A percentile compares a stretch with the other conserved stretches of the same genome.
Evolutionary conservation across 768 basidiomycete genomes (phyloP).

Genomic region (Suillus bovinus): DNA sequence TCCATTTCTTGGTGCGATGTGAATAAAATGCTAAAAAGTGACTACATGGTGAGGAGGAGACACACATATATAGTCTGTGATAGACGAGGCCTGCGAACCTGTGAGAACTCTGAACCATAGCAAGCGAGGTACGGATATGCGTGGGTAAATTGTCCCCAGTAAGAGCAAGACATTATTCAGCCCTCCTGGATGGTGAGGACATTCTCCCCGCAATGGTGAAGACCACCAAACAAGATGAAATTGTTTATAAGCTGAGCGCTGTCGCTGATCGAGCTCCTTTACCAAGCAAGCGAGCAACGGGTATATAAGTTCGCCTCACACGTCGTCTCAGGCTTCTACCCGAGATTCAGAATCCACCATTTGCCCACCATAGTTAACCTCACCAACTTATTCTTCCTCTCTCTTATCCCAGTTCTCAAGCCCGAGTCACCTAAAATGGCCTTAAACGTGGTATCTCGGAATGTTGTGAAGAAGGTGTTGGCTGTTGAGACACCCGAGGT

Average conservation of each 20-base stretch:
- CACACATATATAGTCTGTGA: background rate
- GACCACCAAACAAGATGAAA: background rate
- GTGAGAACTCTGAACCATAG: background rate
- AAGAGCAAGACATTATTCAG: slow-evolving; percentile 12
- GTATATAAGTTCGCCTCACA: slow-evolving; percentile 9
- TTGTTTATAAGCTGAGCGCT: slow-evolving; percentile 8
- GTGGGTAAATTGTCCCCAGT: slow-evolving; percentile 1
- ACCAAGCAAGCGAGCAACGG: slow-evolving; percentile 2
- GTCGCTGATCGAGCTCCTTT: background rate
- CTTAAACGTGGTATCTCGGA: slow-evolving; percentile 51
- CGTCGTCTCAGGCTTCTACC: slow-evolving; percentile 6
- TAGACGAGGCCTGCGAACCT: background rate
- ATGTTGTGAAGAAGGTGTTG: slow-evolving; percentile 74
- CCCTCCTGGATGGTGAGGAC: slow-evolving; percentile 12
- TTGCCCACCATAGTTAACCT: slow-evolving; percentile 2
- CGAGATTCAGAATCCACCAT: background rate
- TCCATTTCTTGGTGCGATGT: background rate
- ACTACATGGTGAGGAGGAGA: background rate
- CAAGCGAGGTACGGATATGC: background rate
- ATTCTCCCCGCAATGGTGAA: slow-evolving; percentile 15
- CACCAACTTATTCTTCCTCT: background rate
- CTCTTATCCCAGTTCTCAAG: slow-evolving; percentile 6
- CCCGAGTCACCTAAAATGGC: slow-evolving; percentile 26
- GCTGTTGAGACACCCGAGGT: slow-evolving; percentile 78
- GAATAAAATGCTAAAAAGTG: background rate